Conservation (phyloP, 2,329 filamentous ascomycete species). For the Claviceps purpurea region DNA sequence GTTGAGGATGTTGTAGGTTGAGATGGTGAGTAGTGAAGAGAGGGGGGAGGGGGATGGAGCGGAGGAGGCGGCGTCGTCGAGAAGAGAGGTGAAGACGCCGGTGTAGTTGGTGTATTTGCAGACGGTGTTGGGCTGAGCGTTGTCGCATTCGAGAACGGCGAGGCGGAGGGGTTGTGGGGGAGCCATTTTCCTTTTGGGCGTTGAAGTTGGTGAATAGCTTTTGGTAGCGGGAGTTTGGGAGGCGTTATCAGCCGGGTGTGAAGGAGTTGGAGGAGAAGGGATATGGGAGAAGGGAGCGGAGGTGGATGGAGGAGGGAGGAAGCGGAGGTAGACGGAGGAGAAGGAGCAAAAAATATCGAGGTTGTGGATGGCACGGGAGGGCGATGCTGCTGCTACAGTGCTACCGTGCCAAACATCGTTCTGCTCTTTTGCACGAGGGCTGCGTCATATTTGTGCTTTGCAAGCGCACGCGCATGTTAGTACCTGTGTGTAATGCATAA, state of each 20-base stretch:
- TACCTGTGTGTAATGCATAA: too few species aligned
- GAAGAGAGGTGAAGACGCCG: constrained; percentile 51
- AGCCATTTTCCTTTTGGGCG: neutral
- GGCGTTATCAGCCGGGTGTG: neutral
- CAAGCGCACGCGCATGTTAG: too few species aligned
- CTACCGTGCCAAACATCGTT: neutral
- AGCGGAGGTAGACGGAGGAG: too few species aligned
- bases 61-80: constrained; percentile 38
- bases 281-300: neutral
- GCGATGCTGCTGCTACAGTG: neutral
- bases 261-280: neutral
- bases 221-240: neutral
- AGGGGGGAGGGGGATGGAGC: constrained; percentile 25
- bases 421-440: too few species aligned
- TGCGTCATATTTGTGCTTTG: too few species aligned
- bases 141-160: constrained; percentile 81
- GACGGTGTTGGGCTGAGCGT: constrained; percentile 50
- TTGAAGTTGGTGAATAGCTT: neutral
- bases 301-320: neutral
- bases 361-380: neutral
- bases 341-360: neutral
- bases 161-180: constrained; percentile 58
- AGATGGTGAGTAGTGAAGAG: constrained; percentile 39
- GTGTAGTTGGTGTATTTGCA: constrained; percentile 60
- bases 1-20: constrained; percentile 57